Conservation (phyloP, 106 monocot genomes). For the Apostasia shenzhenica region DNA sequence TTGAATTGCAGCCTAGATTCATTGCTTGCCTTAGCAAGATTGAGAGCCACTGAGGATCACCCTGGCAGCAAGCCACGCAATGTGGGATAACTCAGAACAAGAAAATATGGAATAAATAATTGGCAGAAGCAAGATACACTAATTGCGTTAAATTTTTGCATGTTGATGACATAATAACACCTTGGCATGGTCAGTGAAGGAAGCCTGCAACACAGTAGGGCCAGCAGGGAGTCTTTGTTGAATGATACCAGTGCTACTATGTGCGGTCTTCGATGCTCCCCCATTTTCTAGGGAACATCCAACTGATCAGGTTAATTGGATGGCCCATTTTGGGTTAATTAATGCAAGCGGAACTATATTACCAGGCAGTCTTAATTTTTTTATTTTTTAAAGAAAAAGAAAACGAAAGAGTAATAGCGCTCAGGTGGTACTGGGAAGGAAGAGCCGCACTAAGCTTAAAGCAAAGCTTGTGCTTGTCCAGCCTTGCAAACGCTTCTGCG, state of each 20-base stretch:
- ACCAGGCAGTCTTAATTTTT: too few species aligned
- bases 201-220: conserved; percentile 23
- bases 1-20: conserved; percentile 3
- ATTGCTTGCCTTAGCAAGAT: conserved; percentile 9
- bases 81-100: too few species aligned
- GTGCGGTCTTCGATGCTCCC: conserved; percentile 18
- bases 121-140: too few species aligned
- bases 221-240: conserved; percentile 19
- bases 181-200: conserved; percentile 34
- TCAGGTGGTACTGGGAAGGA: conserved; percentile 31
- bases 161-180: too few species aligned
- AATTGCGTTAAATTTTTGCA: too few species aligned
- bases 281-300: conserved; percentile 25
- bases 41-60: conserved; percentile 11
- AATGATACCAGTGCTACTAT: conserved; percentile 3
- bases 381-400: too few species aligned
- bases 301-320: too few species aligned
- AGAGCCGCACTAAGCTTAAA: conserved; percentile 15
- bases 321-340: too few species aligned
- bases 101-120: too few species aligned
- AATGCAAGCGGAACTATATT: too few species aligned
- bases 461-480: conserved; percentile 27
- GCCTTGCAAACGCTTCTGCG: conserved; percentile 17
- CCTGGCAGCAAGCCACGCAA: too few species aligned
- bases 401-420: too few species aligned